A percentile compares a stretch with the other conserved stretches of the same genome.
phyloP scores from a whole-genome alignment of 1,284 basidiomycete species.

The Thecaphora thlaspeos region DNA sequence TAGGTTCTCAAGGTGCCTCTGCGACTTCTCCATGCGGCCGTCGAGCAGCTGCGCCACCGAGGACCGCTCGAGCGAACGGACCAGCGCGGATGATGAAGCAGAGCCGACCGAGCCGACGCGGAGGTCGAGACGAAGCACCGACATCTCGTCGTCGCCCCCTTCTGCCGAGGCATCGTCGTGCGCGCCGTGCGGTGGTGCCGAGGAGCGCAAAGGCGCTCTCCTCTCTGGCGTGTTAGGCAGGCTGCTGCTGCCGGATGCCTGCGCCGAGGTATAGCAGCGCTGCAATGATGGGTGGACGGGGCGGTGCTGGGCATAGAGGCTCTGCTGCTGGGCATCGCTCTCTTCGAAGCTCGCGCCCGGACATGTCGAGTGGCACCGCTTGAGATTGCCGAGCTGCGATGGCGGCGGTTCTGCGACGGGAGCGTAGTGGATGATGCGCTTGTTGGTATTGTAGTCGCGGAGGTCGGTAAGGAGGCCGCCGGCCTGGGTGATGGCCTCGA shows the following conservation, averaged over 20 bases:
- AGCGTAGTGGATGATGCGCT: conserved; percentile 86
- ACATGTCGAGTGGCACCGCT: conserved; percentile 13
- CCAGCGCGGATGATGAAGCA: conserved; percentile 72
- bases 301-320: too few species aligned
- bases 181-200: too few species aligned
- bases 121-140: conserved; percentile 82
- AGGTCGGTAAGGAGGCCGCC: conserved; percentile 71
- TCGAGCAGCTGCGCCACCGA: conserved; percentile 91
- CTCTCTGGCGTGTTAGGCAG: conserved; percentile 29
- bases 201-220: conserved; percentile 1
- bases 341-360: conserved; percentile 23
- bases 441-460: conserved; percentile 76
- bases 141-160: conserved; percentile 49
- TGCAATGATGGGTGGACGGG: conserved; percentile 19
- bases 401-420: too few species aligned
- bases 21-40: conserved; percentile 74
- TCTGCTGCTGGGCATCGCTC: conserved; percentile 9
- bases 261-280: conserved; percentile 28
- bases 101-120: conserved; percentile 70
- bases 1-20: conserved; percentile 81
- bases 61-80: conserved; percentile 84
- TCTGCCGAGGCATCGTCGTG: conserved; percentile 8
- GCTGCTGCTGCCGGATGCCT: conserved; percentile 13
- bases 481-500: conserved; percentile 69
- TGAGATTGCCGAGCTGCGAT: too few species aligned